These are phyloP conservation scores for Eucalyptus globulus DNA, from an alignment of 345 rosid genomes.

Conservation along the genomic window DNA sequence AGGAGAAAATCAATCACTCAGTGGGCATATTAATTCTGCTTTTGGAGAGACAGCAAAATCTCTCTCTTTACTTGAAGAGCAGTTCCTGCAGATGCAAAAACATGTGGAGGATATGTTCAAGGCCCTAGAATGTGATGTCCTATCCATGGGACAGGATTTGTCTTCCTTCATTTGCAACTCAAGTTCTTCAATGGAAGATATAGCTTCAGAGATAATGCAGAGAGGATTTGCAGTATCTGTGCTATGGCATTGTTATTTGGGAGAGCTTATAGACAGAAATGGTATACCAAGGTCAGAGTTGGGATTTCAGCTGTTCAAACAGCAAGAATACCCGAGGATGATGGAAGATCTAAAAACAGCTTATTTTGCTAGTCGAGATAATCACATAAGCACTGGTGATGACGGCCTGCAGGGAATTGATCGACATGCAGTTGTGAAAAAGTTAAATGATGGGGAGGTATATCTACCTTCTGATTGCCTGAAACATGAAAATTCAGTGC, in stretches of 20 bases:
- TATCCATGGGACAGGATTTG: constrained; percentile 36
- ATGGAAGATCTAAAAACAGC: background rate
- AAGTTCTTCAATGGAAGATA: constrained; percentile 44
- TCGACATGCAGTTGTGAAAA: constrained; percentile 4
- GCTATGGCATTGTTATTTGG: constrained; percentile 35
- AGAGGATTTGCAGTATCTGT: constrained; percentile 39
- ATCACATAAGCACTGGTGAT: background rate
- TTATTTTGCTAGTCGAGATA: background rate
- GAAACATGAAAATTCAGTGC: constrained; percentile 32
- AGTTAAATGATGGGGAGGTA: constrained; percentile 13
- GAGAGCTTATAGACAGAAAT: constrained; percentile 16
- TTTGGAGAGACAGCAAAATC: constrained; percentile 32
- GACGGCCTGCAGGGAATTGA: constrained; percentile 5
- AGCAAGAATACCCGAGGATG: constrained; percentile 2
- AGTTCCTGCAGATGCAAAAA: constrained; percentile 43
- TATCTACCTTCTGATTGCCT: constrained; percentile 10
- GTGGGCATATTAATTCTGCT: constrained; percentile 21
- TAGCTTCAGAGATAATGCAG: constrained; percentile 39
- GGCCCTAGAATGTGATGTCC: constrained; percentile 28
- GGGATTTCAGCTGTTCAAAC: background rate
- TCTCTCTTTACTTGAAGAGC: constrained; percentile 47
- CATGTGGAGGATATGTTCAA: constrained; percentile 40
- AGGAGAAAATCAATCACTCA: constrained; percentile 36
- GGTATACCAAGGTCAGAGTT: constrained; percentile 9
- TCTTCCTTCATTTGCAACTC: constrained; percentile 19